A percentile compares a stretch with the other conserved stretches of the same genome.
Evolutionary conservation across 768 basidiomycete species (phyloP).

Genomic region (Pleurotus ostreatus): DNA sequence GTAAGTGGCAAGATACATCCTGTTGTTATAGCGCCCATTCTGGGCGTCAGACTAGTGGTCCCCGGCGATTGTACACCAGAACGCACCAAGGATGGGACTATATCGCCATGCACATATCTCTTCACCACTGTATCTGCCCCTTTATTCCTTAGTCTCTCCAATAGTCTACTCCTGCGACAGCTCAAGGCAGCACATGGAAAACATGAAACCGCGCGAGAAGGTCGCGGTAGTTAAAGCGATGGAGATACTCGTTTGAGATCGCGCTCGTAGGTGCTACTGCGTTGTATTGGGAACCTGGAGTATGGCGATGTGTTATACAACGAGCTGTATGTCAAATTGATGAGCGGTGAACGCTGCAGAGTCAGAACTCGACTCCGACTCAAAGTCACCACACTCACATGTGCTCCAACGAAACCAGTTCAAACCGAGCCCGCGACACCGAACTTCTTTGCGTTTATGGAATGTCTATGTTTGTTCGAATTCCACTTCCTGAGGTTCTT

Average conservation of each 20-base stretch:
- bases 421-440: too few species aligned
- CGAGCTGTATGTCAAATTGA: too few species aligned
- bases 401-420: too few species aligned
- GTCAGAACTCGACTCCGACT: neutral
- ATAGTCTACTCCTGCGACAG: neutral
- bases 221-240: neutral
- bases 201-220: neutral
- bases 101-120: neutral
- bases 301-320: too few species aligned
- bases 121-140: neutral
- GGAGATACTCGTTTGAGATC: neutral
- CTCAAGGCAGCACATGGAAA: neutral
- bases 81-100: neutral
- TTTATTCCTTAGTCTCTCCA: neutral
- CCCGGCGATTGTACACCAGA: neutral
- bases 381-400: too few species aligned
- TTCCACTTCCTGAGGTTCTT: neutral
- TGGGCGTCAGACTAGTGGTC: slow-evolving; percentile 4
- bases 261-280: too few species aligned
- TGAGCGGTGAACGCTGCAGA: neutral
- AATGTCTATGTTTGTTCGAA: neutral
- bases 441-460: too few species aligned
- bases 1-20: slow-evolving; percentile 2
- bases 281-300: too few species aligned
- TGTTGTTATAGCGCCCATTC: slow-evolving; percentile 1